Conservation (phyloP, 2,329 filamentous ascomycete species). For the Triangularia verruculosa region DNA sequence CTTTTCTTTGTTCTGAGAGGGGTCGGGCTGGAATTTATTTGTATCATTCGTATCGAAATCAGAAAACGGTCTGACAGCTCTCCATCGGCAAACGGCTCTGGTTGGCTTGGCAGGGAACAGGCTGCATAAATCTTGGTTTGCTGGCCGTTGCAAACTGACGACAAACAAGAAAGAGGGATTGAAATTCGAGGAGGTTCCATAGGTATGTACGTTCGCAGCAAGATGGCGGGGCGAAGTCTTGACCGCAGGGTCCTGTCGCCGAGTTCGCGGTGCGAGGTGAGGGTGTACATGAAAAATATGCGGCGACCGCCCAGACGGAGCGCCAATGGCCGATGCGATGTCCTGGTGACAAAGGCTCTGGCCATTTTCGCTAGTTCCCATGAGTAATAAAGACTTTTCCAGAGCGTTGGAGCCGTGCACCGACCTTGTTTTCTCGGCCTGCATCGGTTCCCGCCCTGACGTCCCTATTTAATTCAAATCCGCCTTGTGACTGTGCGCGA, state of each 20-base stretch:
- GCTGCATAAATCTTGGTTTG: not conserved
- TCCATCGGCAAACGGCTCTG: not conserved
- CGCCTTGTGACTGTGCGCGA: not conserved
- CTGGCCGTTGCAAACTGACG: not conserved
- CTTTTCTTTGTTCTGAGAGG: not conserved
- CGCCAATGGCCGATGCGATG: slow-evolving; percentile 9
- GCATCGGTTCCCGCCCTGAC: slow-evolving; percentile 14
- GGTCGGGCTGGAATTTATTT: not conserved
- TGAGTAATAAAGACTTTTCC: slow-evolving; percentile 16
- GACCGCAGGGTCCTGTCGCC: not conserved
- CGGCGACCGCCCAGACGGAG: slow-evolving; percentile 9
- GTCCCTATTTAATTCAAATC: slow-evolving; percentile 13
- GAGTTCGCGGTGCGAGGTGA: not conserved
- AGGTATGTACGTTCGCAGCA: not conserved
- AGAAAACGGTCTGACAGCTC: not conserved
- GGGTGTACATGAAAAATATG: not conserved
- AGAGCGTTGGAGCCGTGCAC: not conserved
- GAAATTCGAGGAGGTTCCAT: not conserved
- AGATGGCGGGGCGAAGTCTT: not conserved
- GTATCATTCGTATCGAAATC: not conserved
- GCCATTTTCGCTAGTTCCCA: not conserved
- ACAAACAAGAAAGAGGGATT: not conserved
- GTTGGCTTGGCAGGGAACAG: not conserved
- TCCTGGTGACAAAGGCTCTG: slow-evolving; percentile 16
- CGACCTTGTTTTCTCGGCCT: slow-evolving; percentile 18